Percentiles rank a stretch among this genome's conserved stretches.
phyloP scores from a whole-genome alignment of 331 rosid species.

The Rhamnella rubrinervis region DNA sequence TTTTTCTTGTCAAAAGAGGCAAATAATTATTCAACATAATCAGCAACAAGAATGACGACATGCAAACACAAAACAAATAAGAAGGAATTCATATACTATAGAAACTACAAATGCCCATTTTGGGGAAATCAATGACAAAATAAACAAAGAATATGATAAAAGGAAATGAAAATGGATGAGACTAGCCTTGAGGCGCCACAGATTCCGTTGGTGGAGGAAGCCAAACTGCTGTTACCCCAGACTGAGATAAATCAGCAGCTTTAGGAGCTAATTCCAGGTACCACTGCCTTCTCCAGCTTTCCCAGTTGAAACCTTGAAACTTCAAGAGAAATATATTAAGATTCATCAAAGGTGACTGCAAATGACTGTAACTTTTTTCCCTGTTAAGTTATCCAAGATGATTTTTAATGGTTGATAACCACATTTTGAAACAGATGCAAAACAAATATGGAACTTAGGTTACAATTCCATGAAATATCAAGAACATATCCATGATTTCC shows the following conservation, averaged over 20 bases:
- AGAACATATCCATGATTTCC: not conserved
- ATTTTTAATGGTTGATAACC: not conserved
- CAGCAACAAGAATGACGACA: not conserved
- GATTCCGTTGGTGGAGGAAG: constrained; percentile 78
- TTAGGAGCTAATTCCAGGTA: constrained; percentile 65
- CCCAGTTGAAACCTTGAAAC: constrained; percentile 91
- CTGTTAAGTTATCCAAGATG: constrained; percentile 1
- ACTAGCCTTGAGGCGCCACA: constrained; percentile 72
- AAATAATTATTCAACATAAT: not conserved
- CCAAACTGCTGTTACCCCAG: constrained; percentile 77
- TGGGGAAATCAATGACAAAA: not conserved
- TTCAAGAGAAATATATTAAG: constrained; percentile 21
- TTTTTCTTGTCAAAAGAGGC: too few species aligned
- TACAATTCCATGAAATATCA: not conserved
- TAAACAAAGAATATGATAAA: constrained; percentile 8
- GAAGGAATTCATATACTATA: constrained; percentile 1
- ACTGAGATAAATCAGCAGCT: constrained; percentile 61
- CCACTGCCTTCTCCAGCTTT: constrained; percentile 77
- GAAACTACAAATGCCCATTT: not conserved
- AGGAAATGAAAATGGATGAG: constrained; percentile 19
- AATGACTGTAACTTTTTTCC: not conserved
- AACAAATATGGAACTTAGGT: not conserved
- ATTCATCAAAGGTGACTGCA: constrained; percentile 8
- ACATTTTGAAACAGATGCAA: constrained; percentile 9
- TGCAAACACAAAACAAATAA: not conserved